phyloP scores from a whole-genome alignment of 306 rosid species.

The Casuarina glauca region DNA sequence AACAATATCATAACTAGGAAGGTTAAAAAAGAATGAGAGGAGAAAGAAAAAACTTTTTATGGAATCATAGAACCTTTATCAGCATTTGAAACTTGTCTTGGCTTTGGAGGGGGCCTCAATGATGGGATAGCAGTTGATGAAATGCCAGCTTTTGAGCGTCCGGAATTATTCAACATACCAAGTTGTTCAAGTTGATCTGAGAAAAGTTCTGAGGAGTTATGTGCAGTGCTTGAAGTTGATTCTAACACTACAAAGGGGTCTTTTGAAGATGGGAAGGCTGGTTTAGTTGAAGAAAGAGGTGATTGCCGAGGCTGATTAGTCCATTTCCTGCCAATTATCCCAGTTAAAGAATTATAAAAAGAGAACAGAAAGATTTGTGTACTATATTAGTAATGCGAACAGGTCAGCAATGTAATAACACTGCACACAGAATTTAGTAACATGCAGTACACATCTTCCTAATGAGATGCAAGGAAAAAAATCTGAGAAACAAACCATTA shows the following conservation, averaged over 20 bases:
- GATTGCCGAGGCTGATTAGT: slow-evolving; percentile 36
- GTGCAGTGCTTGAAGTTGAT: slow-evolving; percentile 42
- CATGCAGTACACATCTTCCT: not conserved
- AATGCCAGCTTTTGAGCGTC: slow-evolving; percentile 35
- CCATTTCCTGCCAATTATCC: slow-evolving; percentile 7
- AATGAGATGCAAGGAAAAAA: not conserved
- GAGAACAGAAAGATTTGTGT: not conserved
- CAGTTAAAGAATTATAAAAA: slow-evolving; percentile 26
- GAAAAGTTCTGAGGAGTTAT: slow-evolving; percentile 44
- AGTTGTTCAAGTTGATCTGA: slow-evolving; percentile 53
- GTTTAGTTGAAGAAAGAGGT: slow-evolving; percentile 27
- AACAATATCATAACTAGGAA: slow-evolving; percentile 12
- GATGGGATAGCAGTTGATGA: slow-evolving; percentile 38
- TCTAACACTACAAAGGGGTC: slow-evolving; percentile 76
- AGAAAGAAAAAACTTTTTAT: slow-evolving; percentile 17
- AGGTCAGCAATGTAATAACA: not conserved
- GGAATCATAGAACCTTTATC: slow-evolving; percentile 49
- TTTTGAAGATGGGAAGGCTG: slow-evolving; percentile 35
- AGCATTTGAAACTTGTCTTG: slow-evolving; percentile 42
- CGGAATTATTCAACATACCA: slow-evolving; percentile 44
- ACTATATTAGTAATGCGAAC: not conserved
- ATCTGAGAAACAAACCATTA: not conserved
- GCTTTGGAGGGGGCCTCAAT: slow-evolving; percentile 66
- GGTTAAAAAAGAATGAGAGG: slow-evolving; percentile 5
- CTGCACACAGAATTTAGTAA: not conserved